Base-by-base conservation (phyloP, 2,329 filamentous ascomycete genomes). In the Fusarium papillatum region DNA sequence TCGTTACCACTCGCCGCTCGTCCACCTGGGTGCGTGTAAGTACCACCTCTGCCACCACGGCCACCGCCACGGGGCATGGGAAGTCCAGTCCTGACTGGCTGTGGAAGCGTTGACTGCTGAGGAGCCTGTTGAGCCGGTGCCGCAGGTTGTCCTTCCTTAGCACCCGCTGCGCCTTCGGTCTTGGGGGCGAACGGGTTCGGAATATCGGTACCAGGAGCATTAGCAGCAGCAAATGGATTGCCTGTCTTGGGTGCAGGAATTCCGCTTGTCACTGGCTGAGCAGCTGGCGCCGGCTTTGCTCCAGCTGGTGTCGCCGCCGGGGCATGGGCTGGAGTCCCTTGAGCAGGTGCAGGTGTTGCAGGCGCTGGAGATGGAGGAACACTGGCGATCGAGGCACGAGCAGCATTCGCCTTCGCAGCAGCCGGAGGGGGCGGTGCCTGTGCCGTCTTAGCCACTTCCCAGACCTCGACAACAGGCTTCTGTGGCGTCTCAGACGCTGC, bases 401-500 rank as follows among this genome's bases (percentile, higher is more conserved):
- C 75, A 4, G 80, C 80, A 14, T 77, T 72, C 13, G 77, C 69
- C 67, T 80, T 81, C 55, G 55, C 79, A 16, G 67, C 64, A 13
- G 78, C 73, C 31, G 79, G 71, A 8, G 79, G 73, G 7, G 81
- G 79, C n/a, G 80, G 76, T 19, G 82, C 77, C 48, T 82, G 81
- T 26, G 84, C 80, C 24, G 65, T 87, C 84, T 96, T 96, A 0
- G 94, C 95, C 66, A 94, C 86, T 74, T 93, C 92, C 94, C 95
- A 98, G 1, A 98, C 96, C 83, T 98, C 95, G 13, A 87, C 90
- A 6, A 98, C 95, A 1, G 95, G 91, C 81, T 92, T 93, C 79
- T 96, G 89, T 0, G 96, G 96, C 1, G 96, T 98, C 60, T 98
- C 94, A n/a, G 89, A 89, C 0, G 94, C 95, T 16, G 96, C 96